Percentiles rank a stretch among this genome's conserved stretches.
Conservation (phyloP, 2,329 filamentous ascomycete species). For the Acephala macrosclerotiorum region DNA sequence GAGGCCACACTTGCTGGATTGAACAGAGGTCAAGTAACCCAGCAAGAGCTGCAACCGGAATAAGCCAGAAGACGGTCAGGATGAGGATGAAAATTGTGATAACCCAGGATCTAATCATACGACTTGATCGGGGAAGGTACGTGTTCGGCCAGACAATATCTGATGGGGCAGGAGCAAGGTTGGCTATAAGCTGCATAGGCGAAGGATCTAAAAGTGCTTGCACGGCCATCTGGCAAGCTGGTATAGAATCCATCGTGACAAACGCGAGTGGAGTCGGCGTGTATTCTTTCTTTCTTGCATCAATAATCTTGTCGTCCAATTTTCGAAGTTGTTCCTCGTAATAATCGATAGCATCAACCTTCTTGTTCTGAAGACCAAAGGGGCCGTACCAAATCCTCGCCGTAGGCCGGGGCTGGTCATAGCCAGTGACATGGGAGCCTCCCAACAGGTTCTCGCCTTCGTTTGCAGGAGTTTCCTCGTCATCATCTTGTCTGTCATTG, state of each 20-base stretch:
- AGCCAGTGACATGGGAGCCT: conserved; percentile 48
- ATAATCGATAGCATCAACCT: conserved; percentile 91
- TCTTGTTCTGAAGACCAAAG: conserved; percentile 73
- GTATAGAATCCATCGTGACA: conserved; percentile 96
- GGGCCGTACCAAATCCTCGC: conserved; percentile 81
- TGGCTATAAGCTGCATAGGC: conserved; percentile 84
- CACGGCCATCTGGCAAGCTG: conserved; percentile 92
- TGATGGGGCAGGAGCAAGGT: conserved; percentile 84
- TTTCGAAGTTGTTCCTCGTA: conserved; percentile 85
- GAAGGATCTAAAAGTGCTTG: conserved; percentile 93
- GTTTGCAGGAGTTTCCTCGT: conserved; percentile 53
- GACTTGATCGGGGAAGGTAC: conserved; percentile 76
- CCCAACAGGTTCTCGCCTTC: conserved; percentile 67
- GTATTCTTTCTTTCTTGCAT: conserved; percentile 78
- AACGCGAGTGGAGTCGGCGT: conserved; percentile 85
- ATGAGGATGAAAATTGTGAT: conserved; percentile 85
- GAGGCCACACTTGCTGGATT: conserved; percentile 75
- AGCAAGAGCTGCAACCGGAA: conserved; percentile 81
- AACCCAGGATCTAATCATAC: conserved; percentile 81
- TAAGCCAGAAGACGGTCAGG: conserved; percentile 87
- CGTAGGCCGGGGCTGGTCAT: conserved; percentile 66
- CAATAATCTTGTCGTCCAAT: conserved; percentile 77
- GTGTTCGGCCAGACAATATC: conserved; percentile 98
- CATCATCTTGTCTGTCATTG: conserved; percentile 43
- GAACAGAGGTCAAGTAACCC: conserved; percentile 82